Evolutionary conservation across 345 rosid species (phyloP), one percentile per base, ranked within the genome.

Genomic region (Camelina neglecta): DNA sequence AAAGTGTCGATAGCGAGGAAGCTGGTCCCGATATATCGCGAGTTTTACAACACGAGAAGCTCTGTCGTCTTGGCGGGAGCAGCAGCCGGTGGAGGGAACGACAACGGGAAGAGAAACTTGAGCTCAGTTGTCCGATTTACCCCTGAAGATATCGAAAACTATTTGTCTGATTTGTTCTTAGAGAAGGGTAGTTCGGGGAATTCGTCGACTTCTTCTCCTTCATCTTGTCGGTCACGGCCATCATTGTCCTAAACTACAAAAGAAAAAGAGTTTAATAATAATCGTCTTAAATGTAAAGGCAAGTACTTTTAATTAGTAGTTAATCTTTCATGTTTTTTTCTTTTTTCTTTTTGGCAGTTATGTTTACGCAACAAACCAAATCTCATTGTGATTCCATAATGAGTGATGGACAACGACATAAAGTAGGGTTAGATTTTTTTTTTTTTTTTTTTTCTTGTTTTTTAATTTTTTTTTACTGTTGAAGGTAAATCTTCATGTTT

Each of bases 61-160:
- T 38, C 36, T 58, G 57, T 71, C 23, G n/a, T 72, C 38, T 60
- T 69, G n/a, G 71, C 81, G 58, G 71, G 67, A 20, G 80, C n/a
- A 44, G 47, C 6, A 1, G 2, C 69, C 11, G 69, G 49, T 24
- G 75, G 63, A 13, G 36, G 63, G 7, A 21, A 21, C 23, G 35
- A 12, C 6, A 33, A 33, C 26, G 72, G 63, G 7, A 57, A 8
- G 75, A 79, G 75, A 56, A 44, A 72, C 36, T 7, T 51, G 53
- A 72, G 58, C 8, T 42, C 36, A 0, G 57, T 78, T 60, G 84
- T 87, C 82, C 82, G 84, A 70, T 90, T 73, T 83, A 59, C 90
- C 84, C 96, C 98, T 24, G 87, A 86, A n/a, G 97, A 88, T 67
- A 50, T 91, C 49, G 87, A 63, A 24, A 85, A 86, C 61, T 83